A percentile compares a stretch with the other conserved stretches of the same genome.
phyloP scores from a whole-genome alignment of 805 yeast genomes.

The Candida anglica region DNA sequence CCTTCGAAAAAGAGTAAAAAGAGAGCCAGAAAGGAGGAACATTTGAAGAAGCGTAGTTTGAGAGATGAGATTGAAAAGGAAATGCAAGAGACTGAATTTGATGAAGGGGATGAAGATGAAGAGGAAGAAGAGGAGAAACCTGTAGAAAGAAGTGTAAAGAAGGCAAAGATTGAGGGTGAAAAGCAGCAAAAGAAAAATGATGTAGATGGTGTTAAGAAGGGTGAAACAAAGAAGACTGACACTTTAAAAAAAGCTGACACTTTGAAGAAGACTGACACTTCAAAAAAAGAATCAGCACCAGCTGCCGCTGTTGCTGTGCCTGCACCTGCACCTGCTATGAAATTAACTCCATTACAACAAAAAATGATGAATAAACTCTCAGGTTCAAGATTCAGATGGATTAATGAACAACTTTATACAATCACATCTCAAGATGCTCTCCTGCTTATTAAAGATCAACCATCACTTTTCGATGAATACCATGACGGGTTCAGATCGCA shows the following conservation, averaged over 20 bases:
- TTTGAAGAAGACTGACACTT: slow-evolving; percentile 7
- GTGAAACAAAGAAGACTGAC: slow-evolving; percentile 4
- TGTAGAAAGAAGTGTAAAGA: no score
- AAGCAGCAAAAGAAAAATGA: slow-evolving; percentile 1
- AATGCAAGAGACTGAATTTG: slow-evolving; percentile 4
- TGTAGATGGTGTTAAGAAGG: slow-evolving; percentile 1
- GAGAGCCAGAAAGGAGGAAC: slow-evolving; percentile 12
- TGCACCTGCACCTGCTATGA: slow-evolving; percentile 23
- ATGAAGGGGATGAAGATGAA: slow-evolving; percentile 3
- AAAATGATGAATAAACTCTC: slow-evolving; percentile 93
- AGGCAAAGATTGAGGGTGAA: neutral
- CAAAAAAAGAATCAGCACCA: slow-evolving; percentile 12
- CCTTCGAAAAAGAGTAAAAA: slow-evolving; percentile 23
- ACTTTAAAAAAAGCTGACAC: slow-evolving; percentile 9
- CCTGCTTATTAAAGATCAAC: slow-evolving; percentile 69
- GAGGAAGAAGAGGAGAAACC: slow-evolving; percentile 6
- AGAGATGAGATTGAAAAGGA: slow-evolving; percentile 9
- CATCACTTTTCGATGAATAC: slow-evolving; percentile 86
- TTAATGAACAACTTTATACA: slow-evolving; percentile 94
- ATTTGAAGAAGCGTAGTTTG: slow-evolving; percentile 11
- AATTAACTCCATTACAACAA: slow-evolving; percentile 82
- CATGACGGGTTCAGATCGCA: slow-evolving; percentile 95
- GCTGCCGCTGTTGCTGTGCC: slow-evolving; percentile 4
- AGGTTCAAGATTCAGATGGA: slow-evolving; percentile 97
- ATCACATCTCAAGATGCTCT: slow-evolving; percentile 75